A percentile compares a stretch with the other conserved stretches of the same genome.
Conservation (phyloP, 78 protist species). For the Neovahlkampfia damariscottae region DNA sequence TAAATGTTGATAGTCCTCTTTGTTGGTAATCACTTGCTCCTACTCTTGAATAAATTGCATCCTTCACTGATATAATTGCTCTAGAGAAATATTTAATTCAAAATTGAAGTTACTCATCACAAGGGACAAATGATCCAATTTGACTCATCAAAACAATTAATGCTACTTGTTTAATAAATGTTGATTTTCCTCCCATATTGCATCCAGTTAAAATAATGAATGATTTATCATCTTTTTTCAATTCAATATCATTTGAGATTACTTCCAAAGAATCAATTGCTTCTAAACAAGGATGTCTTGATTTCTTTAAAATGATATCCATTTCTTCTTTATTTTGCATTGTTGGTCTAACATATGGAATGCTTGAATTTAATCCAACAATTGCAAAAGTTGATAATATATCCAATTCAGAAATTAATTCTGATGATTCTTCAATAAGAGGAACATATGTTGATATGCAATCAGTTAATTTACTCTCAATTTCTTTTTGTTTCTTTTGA, state of each 20-base stretch:
- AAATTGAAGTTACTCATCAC: too few species aligned
- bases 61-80: constrained; percentile 43
- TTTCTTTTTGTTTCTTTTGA: too few species aligned
- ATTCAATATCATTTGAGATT: not conserved
- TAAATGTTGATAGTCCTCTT: constrained; percentile 90
- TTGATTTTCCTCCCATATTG: constrained; percentile 85
- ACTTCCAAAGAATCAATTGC: not conserved
- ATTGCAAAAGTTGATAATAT: constrained; percentile 41
- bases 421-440: not conserved
- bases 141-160: constrained; percentile 86
- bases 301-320: constrained; percentile 75
- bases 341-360: constrained; percentile 57
- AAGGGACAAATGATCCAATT: constrained; percentile 95
- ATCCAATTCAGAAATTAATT: constrained; percentile 14
- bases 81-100: too few species aligned
- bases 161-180: constrained; percentile 44
- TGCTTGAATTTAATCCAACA: constrained; percentile 50
- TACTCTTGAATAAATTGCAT: constrained; percentile 82
- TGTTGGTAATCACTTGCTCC: constrained; percentile 95
- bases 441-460: constrained; percentile 21
- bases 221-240: not conserved
- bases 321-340: too few species aligned
- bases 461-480: too few species aligned
- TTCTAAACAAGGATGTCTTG: constrained; percentile 41
- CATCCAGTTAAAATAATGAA: constrained; percentile 66